These are phyloP conservation scores for Verticillium klebahnii DNA, from an alignment of 2,329 filamentous ascomycete species.

Conservation along the genomic window DNA sequence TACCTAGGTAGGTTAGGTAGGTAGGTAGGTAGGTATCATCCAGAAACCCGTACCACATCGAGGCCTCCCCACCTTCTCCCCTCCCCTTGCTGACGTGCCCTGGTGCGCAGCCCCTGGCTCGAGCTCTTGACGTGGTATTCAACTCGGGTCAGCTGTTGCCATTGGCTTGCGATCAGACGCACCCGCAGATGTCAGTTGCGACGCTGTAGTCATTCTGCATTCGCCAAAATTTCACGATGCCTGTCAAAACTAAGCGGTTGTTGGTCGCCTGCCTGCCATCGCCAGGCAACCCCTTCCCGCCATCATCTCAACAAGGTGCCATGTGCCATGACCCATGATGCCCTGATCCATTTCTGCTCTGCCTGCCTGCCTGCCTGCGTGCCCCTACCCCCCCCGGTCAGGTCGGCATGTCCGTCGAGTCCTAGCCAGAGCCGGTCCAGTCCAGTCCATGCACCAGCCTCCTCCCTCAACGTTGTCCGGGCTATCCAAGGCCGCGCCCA, in stretches of 20 bases:
- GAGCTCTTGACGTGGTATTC: not conserved
- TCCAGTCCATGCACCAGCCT: not conserved
- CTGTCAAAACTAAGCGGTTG: not conserved
- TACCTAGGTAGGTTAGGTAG: too few species aligned
- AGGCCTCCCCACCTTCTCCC: not conserved
- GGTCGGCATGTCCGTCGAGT: not conserved
- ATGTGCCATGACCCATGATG: not conserved
- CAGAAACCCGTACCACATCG: not conserved
- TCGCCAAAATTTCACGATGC: not conserved
- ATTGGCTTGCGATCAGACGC: not conserved
- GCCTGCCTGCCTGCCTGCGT: not conserved
- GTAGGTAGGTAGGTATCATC: too few species aligned
- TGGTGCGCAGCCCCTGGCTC: not conserved
- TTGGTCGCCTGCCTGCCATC: not conserved
- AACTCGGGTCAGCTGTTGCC: not conserved
- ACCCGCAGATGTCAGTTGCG: not conserved
- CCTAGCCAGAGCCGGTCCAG: not conserved
- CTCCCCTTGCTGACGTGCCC: not conserved
- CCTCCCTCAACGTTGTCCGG: not conserved
- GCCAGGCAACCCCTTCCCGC: not conserved
- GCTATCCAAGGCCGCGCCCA: not conserved
- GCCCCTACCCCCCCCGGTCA: not conserved
- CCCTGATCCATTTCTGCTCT: not conserved
- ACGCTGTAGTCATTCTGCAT: not conserved
- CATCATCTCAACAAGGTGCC: not conserved